Evolutionary conservation across 192 early-diverging fungal species (phyloP), one percentile per base, ranked within the genome.

Genomic region (Coemansia sp.): DNA sequence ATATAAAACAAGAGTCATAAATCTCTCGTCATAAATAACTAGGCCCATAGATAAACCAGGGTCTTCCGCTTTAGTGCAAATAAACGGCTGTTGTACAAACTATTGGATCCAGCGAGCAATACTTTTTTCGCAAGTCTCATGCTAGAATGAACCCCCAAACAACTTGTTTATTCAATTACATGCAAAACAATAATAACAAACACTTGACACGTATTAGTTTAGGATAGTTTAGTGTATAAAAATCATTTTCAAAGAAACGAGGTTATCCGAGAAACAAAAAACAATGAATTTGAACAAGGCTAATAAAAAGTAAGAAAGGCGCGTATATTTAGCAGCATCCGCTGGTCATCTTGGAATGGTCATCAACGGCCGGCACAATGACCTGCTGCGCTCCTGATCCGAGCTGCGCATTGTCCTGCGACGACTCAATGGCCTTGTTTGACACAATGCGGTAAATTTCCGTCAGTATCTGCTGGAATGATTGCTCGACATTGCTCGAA

Each of bases 391-490:
- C 85, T 24, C 91, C 88, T 54, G 84, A 82, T 39, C 87, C 87
- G 21, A 89, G 89, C 53, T 86, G 82, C 41, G 86, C 80, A 21
- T 84, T 83, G 68, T 92, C 89, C 41, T 87, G 85, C 65, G 84
- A 85, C 59, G 83, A 87, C 80, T 95, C 93, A 52, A 98, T 83
- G 37, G 94, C 94, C 75, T 95, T 96, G 91, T 94, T 95, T 57
- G 96, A 96, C 12, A 96, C 93, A 67, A 97, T 92, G 65, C 90
- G 90, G 84, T 98, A 98, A 47, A 81, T 89, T 90, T 92, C 93
- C 50, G 94, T 93, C 67, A 98, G 82, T 62, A 97, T 97, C 59
- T 93, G 89, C 77, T 96, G 92, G 83, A 98, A 98, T 24, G 94
- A 90, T 38, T 91, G 84, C 75, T 98, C 97, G 54, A 98, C 95